Evolutionary conservation across 2,329 filamentous ascomycete species (phyloP).

Genomic region (Penicillium freii): DNA sequence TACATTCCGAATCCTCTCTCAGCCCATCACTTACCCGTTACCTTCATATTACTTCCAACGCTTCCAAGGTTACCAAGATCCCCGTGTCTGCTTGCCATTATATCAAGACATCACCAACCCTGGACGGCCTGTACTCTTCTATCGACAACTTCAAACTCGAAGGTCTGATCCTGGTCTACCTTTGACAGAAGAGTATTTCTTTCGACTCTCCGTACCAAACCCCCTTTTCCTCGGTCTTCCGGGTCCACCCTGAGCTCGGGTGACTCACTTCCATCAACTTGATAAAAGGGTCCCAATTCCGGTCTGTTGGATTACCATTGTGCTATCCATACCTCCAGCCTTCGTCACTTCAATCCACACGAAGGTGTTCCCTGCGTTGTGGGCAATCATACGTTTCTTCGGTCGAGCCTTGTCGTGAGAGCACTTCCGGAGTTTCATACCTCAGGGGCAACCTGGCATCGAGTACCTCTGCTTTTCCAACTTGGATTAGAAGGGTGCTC

Average conservation of each 20-base stretch:
- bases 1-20: constrained; percentile 7
- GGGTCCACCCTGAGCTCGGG: constrained; percentile 10
- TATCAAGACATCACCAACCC: constrained; percentile 12
- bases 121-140: constrained; percentile 18
- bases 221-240: constrained; percentile 5
- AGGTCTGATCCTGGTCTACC: constrained; percentile 1
- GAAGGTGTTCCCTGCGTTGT: constrained; percentile 1
- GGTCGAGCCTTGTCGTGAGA: constrained; percentile 2
- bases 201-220: neutral
- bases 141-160: constrained; percentile 10
- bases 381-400: constrained; percentile 4
- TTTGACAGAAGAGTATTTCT: constrained; percentile 7
- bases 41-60: constrained; percentile 6
- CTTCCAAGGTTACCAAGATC: constrained; percentile 7
- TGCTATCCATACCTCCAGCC: neutral
- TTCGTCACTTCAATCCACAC: constrained; percentile 7
- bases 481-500: constrained; percentile 23
- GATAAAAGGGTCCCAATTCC: constrained; percentile 1
- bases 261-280: constrained; percentile 11
- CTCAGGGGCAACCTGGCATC: constrained; percentile 24
- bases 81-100: constrained; percentile 5
- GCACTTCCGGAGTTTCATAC: constrained; percentile 7
- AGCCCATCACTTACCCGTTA: constrained; percentile 7
- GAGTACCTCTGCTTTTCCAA: constrained; percentile 24
- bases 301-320: neutral